Evolutionary conservation across 1,284 basidiomycete species (phyloP), one percentile per base, ranked within the genome.

Genomic region (Malassezia furfur): DNA sequence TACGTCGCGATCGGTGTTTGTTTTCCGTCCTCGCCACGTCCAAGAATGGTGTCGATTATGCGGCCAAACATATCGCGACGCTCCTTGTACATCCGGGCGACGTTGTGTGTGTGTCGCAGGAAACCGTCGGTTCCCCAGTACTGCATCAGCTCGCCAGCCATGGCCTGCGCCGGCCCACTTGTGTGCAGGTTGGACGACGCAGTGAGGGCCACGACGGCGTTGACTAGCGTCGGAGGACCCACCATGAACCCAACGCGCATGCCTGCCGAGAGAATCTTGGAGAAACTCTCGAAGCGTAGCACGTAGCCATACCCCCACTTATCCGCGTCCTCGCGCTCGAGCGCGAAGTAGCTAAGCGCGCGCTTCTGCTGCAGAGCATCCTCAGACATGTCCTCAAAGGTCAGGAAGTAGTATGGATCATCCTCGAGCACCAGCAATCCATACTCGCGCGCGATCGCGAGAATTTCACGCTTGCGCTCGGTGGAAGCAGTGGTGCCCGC

Each of bases 61-160:
- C 76, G 74, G 72, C 91, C 86, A 72, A 96, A 94, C 9, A 83
- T 78, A 70, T 88, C 84, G 21, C 89, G 80, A 68, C 88, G 86
- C 63, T 79, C 75, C 50, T 81, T 80, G 77, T 96, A 96, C 76
- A 91, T 90, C 5, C 78, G 77, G 3, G 89, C 83, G 8, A 94
- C 77, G 12, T 68, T 60, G 31, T 80, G 77, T 11, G 83, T 84
- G 76, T 96, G 91, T 5, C 78, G 77, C 25, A 82, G 76, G 77
- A 96, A 91, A 6, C 85, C 85, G 1, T 85, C 80, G 25, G 67
- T 51, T 6, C 77, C 77, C 77, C 90, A 94, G 52, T 83, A 78
- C 50, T 82, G 76, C 6, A 94, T 79, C 21, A 96, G 78, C 32
- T 82, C 80, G 52, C 81, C 79, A 1, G 82, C 81, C 35, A 94